Evolutionary conservation across 1,284 basidiomycete species (phyloP).

Genomic region (Vanrija sp.): DNA sequence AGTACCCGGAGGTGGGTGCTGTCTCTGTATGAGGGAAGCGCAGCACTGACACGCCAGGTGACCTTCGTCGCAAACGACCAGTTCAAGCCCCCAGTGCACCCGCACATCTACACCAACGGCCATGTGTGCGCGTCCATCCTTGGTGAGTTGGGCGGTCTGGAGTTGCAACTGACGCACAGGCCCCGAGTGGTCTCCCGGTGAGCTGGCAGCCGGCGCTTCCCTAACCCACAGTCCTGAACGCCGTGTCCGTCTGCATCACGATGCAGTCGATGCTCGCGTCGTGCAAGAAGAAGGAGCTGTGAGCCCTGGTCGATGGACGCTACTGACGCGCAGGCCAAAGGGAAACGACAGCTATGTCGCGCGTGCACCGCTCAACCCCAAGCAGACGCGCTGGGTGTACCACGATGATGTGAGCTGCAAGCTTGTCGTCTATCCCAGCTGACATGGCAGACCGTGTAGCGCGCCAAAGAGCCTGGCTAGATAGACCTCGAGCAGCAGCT

Average conservation of each 20-base stretch:
- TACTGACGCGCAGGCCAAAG: constrained; percentile 31
- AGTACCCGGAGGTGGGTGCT: constrained; percentile 38
- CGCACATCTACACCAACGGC: constrained; percentile 49
- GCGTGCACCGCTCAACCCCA: constrained; percentile 44
- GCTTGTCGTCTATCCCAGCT: neutral
- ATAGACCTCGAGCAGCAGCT: neutral
- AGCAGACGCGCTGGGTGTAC: constrained; percentile 44
- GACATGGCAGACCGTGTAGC: constrained; percentile 14
- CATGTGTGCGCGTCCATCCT: constrained; percentile 50
- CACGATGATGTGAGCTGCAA: constrained; percentile 45
- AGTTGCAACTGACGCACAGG: constrained; percentile 20
- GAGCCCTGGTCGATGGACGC: constrained; percentile 5
- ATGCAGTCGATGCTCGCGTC: constrained; percentile 52
- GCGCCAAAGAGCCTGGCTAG: neutral
- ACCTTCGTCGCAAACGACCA: constrained; percentile 38
- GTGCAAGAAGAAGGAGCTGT: constrained; percentile 46
- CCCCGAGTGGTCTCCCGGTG: constrained; percentile 46
- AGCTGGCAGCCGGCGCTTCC: neutral
- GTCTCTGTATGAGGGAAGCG: neutral
- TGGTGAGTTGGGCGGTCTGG: constrained; percentile 17
- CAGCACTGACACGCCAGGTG: constrained; percentile 28
- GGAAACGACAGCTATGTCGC: constrained; percentile 47
- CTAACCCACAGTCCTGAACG: constrained; percentile 38
- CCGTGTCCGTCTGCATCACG: constrained; percentile 47
- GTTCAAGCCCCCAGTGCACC: constrained; percentile 46